These are phyloP conservation scores for Yamadazyma atlantica DNA, from an alignment of 1,139 yeast species.

Conservation along the genomic window DNA sequence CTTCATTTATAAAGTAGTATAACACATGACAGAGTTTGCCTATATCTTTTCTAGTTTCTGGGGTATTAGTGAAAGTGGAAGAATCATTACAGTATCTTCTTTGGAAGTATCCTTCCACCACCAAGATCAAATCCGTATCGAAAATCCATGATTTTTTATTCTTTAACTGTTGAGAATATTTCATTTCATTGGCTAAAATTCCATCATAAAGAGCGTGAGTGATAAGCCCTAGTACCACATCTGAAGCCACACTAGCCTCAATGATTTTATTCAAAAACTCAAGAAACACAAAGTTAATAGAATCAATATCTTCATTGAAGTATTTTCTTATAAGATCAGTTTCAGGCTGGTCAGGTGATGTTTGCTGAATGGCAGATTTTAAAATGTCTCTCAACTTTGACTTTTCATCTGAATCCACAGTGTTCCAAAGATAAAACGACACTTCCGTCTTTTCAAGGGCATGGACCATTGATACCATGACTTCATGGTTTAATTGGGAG, in stretches of 20 bases:
- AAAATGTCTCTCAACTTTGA: conserved; percentile 16
- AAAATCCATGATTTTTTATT: conserved; percentile 38
- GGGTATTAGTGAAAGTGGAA: conserved; percentile 15
- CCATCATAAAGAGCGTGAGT: conserved; percentile 41
- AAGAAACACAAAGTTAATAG: conserved; percentile 36
- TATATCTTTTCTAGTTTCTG: conserved; percentile 14
- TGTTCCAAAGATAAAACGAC: conserved; percentile 50
- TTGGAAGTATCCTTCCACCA: conserved; percentile 33
- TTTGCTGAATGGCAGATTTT: conserved; percentile 2
- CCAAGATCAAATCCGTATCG: conserved; percentile 34
- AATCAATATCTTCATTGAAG: conserved; percentile 29
- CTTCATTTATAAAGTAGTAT: conserved; percentile 38
- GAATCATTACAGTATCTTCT: conserved; percentile 17
- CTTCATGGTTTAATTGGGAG: conserved; percentile 26
- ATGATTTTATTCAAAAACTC: conserved; percentile 23
- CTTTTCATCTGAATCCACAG: conserved; percentile 23
- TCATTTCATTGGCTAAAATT: conserved; percentile 43
- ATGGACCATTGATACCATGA: conserved; percentile 39
- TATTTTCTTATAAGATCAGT: conserved; percentile 24
- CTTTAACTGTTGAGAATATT: conserved; percentile 18
- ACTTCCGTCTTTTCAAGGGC: conserved; percentile 59
- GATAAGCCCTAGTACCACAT: conserved; percentile 29
- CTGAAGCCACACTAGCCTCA: conserved; percentile 23
- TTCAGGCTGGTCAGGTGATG: conserved; percentile 8
- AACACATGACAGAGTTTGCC: conserved; percentile 31